Evolutionary conservation across 2,329 filamentous ascomycete species (phyloP).

Genomic region (Neopestalotiopsis sp.): DNA sequence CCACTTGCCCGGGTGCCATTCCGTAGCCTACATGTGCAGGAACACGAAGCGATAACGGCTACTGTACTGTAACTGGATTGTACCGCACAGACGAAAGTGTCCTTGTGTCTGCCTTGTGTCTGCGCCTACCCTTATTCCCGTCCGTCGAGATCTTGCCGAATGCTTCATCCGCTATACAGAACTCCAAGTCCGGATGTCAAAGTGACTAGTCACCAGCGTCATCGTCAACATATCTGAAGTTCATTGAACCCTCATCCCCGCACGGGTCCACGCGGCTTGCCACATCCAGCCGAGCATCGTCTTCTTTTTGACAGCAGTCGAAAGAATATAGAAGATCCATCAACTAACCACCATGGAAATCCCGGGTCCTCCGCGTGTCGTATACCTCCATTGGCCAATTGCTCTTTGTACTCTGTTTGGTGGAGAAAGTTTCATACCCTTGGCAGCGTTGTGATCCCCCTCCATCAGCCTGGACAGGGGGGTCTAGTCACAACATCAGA

Average conservation of each 20-base stretch:
- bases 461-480: conserved; percentile 4
- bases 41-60: neutral
- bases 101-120: neutral
- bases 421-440: conserved; percentile 16
- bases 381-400: conserved; percentile 1
- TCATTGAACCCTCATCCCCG: neutral
- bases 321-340: neutral
- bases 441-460: conserved; percentile 4
- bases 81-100: neutral
- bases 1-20: neutral
- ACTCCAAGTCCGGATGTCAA: neutral
- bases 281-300: neutral
- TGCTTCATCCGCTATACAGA: neutral
- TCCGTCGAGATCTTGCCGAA: neutral
- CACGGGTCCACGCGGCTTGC: neutral
- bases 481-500: neutral
- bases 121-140: neutral
- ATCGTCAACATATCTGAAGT: neutral
- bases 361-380: neutral
- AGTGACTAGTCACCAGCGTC: neutral
- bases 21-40: neutral
- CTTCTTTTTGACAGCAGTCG: conserved; percentile 2
- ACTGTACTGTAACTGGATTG: neutral
- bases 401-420: conserved; percentile 12
- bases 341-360: conserved; percentile 1